Evolutionary conservation across 179 eudicot species (phyloP).

Genomic region (Silene noctiflora): DNA sequence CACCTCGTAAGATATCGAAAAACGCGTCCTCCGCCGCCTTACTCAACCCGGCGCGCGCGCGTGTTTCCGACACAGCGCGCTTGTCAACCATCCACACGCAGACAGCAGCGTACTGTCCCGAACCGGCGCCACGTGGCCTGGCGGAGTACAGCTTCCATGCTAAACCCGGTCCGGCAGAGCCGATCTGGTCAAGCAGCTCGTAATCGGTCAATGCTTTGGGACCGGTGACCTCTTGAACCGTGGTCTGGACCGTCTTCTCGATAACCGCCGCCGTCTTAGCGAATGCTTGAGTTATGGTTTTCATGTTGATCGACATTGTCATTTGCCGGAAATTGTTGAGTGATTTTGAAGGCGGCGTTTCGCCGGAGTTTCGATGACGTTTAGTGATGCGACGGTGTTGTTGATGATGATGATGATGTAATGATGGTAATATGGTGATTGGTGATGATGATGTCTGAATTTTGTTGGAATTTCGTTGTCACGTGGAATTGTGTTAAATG

Average conservation of each 20-base stretch:
- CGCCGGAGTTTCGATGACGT: not conserved
- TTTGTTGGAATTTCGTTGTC: constrained; percentile 26
- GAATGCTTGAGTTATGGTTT: constrained; percentile 83
- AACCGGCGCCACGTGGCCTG: constrained; percentile 45
- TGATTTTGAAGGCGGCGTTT: not conserved
- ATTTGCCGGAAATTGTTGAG: not conserved
- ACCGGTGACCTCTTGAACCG: constrained; percentile 93
- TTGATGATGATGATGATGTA: not conserved
- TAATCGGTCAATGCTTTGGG: constrained; percentile 90
- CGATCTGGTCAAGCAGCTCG: constrained; percentile 78
- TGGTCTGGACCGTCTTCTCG: constrained; percentile 82
- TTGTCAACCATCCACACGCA: constrained; percentile 94
- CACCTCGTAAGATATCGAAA: constrained; percentile 66
- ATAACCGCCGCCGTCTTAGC: constrained; percentile 90
- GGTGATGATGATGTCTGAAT: constrained; percentile 10
- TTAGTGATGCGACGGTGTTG: not conserved
- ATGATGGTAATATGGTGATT: not conserved
- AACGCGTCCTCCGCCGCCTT: constrained; percentile 84
- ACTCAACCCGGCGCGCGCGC: constrained; percentile 59
- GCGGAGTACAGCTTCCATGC: constrained; percentile 89
- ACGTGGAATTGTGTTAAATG: not conserved
- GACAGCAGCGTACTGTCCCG: constrained; percentile 73
- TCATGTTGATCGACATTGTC: constrained; percentile 81
- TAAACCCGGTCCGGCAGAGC: constrained; percentile 87
- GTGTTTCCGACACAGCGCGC: constrained; percentile 55